Evolutionary conservation across 192 early-diverging fungal genomes (phyloP).

Genomic region (Coemansia sp.): DNA sequence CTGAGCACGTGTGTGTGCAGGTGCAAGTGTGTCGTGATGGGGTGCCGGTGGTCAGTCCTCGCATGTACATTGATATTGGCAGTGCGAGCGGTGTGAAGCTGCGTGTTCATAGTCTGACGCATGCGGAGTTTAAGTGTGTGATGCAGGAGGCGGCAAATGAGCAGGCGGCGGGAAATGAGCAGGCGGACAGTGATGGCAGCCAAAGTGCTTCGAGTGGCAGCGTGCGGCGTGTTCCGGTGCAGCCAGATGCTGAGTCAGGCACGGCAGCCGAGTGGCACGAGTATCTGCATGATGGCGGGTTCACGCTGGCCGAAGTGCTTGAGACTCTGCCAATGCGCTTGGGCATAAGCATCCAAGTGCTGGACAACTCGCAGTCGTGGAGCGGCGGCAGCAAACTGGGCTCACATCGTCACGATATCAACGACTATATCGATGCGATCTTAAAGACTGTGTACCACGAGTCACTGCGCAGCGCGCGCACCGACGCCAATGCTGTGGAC

Average conservation of each 20-base stretch:
- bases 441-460: constrained; percentile 77
- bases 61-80: constrained; percentile 46
- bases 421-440: constrained; percentile 84
- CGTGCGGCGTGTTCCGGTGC: background rate
- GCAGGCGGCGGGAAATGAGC: background rate
- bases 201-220: background rate
- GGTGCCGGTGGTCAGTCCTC: constrained; percentile 81
- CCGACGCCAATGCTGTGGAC: constrained; percentile 9
- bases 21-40: constrained; percentile 88
- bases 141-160: background rate
- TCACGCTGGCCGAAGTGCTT: constrained; percentile 52
- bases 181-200: background rate
- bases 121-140: constrained; percentile 51
- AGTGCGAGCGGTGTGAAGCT: constrained; percentile 31
- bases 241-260: constrained; percentile 17
- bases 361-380: constrained; percentile 79
- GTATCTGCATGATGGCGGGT: constrained; percentile 33
- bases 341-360: constrained; percentile 84
- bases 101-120: constrained; percentile 47
- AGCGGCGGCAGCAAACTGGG: constrained; percentile 44
- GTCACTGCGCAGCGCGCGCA: constrained; percentile 2
- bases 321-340: constrained; percentile 62
- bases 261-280: constrained; percentile 40
- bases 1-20: constrained; percentile 86
- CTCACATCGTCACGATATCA: constrained; percentile 63